Conservation (phyloP, 805 yeast genomes). For the Lachancea thermotolerans region DNA sequence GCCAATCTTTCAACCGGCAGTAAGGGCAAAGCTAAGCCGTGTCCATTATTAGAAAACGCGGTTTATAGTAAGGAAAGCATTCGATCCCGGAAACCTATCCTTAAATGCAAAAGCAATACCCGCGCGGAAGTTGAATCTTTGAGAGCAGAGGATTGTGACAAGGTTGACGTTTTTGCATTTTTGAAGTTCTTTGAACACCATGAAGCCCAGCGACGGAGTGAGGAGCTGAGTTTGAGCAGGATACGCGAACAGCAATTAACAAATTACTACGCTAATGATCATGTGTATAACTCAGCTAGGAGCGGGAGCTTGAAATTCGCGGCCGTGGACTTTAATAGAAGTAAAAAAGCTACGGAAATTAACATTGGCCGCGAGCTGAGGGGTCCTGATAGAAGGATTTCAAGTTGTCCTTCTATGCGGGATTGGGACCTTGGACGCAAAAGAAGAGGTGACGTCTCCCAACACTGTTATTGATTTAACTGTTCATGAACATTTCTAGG, state of each 20-base stretch:
- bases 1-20: neutral
- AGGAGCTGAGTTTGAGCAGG: constrained; percentile 30
- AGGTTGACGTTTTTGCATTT: constrained; percentile 33
- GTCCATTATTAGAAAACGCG: constrained; percentile 1
- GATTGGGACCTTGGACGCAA: constrained; percentile 2
- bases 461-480: neutral
- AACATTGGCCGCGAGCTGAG: constrained; percentile 12
- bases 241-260: constrained; percentile 35
- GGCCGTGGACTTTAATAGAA: constrained; percentile 14
- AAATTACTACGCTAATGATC: constrained; percentile 29
- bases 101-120: constrained; percentile 32
- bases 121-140: constrained; percentile 32
- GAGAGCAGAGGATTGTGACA: constrained; percentile 36
- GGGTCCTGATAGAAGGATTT: neutral
- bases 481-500: too few species aligned
- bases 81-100: constrained; percentile 27
- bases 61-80: neutral
- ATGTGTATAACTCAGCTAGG: constrained; percentile 4
- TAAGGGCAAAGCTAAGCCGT: neutral
- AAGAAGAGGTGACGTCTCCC: neutral
- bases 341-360: constrained; percentile 17
- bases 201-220: constrained; percentile 31
- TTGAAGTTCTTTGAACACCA: constrained; percentile 32
- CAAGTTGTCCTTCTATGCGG: constrained; percentile 1
- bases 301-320: constrained; percentile 14